Percentiles rank a stretch among this genome's conserved stretches.
phyloP scores from a whole-genome alignment of 2,329 filamentous ascomycete species.

The Trichoderma sp. region DNA sequence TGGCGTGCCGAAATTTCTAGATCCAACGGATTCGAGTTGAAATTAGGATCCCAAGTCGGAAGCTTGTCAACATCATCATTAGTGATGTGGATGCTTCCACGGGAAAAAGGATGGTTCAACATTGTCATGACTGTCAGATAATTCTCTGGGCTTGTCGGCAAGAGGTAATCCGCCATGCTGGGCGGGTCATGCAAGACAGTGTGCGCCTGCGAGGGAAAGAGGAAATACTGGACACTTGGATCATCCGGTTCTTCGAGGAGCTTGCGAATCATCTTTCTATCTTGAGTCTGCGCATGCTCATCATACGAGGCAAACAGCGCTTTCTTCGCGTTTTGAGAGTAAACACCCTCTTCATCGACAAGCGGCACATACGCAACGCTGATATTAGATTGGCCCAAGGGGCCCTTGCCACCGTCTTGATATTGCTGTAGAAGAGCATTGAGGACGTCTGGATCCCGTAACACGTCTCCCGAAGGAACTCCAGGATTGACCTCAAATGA shows the following conservation, averaged over 20 bases:
- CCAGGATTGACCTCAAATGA: conserved; percentile 39
- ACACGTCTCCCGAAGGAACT: conserved; percentile 27
- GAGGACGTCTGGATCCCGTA: conserved; percentile 34
- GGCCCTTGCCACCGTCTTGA: conserved; percentile 33
- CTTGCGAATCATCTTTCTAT: conserved; percentile 5
- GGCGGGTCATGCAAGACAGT: conserved; percentile 28
- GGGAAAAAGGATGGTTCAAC: conserved; percentile 59
- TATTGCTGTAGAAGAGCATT: conserved; percentile 34
- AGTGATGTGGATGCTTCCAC: conserved; percentile 57
- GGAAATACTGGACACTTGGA: conserved; percentile 34
- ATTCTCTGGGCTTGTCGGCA: conserved; percentile 36
- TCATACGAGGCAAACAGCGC: background rate
- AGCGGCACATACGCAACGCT: conserved; percentile 17
- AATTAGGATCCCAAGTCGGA: conserved; percentile 34
- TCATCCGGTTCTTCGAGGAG: conserved; percentile 31
- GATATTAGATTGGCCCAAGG: conserved; percentile 26
- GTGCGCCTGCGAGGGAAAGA: conserved; percentile 32
- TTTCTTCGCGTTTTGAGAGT: background rate
- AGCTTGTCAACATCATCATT: conserved; percentile 40
- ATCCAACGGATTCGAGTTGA: conserved; percentile 50
- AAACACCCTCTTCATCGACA: background rate
- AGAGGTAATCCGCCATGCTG: conserved; percentile 22
- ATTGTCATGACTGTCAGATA: conserved; percentile 56
- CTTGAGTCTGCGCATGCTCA: conserved; percentile 2
- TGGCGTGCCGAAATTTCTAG: conserved; percentile 50